Percentiles rank a stretch among this genome's conserved stretches.
These are phyloP conservation scores for Plectosphaerella sp. DNA, from an alignment of 2,329 filamentous ascomycete species.

Conservation along the genomic window DNA sequence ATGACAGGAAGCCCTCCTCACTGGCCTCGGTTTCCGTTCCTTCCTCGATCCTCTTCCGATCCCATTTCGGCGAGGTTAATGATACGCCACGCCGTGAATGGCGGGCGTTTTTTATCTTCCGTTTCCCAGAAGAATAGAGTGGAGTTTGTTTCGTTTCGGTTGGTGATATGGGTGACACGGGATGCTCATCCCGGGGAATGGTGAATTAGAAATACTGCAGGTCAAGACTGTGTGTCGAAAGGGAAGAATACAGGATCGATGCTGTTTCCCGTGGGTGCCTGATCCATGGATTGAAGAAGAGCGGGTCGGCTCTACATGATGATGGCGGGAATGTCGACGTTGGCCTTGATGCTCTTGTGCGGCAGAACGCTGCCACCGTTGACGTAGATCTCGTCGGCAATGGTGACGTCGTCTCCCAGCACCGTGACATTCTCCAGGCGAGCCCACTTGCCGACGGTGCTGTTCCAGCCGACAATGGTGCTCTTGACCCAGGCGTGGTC, in stretches of 20 bases:
- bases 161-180: too few relatives aligned
- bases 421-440: slow-evolving; percentile 98
- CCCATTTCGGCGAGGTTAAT: too few relatives aligned
- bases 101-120: too few relatives aligned
- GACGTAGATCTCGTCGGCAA: slow-evolving; percentile 94
- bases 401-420: slow-evolving; percentile 93
- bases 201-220: slow-evolving; percentile 12
- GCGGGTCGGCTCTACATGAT: slow-evolving; percentile 50
- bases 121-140: too few relatives aligned
- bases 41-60: too few relatives aligned
- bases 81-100: too few relatives aligned
- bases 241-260: slow-evolving; percentile 3
- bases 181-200: neutral
- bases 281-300: neutral
- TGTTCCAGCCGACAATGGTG: slow-evolving; percentile 98
- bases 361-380: slow-evolving; percentile 93
- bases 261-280: neutral
- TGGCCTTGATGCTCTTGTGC: slow-evolving; percentile 98
- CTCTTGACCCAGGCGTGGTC: slow-evolving; percentile 99
- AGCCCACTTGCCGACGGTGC: slow-evolving; percentile 90
- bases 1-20: too few relatives aligned
- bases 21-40: too few relatives aligned
- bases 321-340: slow-evolving; percentile 76
- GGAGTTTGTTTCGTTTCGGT: too few relatives aligned
- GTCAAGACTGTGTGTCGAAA: slow-evolving; percentile 7